Evolutionary conservation across 1,284 basidiomycete species (phyloP).

Genomic region (Trametes hirsuta): DNA sequence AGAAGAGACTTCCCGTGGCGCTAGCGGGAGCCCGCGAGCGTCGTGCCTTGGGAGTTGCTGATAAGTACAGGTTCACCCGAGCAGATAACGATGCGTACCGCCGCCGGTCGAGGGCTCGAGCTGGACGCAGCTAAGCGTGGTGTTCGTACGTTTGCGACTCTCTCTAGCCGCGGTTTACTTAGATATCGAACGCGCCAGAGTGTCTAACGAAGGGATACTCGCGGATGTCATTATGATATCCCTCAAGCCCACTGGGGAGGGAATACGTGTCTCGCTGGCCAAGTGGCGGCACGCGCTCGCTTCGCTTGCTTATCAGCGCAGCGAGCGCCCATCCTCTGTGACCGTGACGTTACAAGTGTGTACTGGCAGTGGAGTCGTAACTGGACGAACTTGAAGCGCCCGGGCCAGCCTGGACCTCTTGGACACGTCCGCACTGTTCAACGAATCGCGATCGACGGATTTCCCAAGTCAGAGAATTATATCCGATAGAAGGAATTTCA

Average conservation of each 20-base stretch:
- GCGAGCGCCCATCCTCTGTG: background rate
- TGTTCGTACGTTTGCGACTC: background rate
- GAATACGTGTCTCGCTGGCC: background rate
- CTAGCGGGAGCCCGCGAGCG: background rate
- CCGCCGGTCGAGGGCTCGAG: background rate
- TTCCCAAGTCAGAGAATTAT: no score
- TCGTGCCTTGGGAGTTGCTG: conserved; percentile 9
- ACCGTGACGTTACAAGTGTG: background rate
- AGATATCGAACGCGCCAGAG: no score
- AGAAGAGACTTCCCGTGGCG: conserved; percentile 2
- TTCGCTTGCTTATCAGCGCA: conserved; percentile 5
- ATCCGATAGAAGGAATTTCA: no score
- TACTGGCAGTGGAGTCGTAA: no score
- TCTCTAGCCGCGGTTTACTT: no score
- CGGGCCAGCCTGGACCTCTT: no score
- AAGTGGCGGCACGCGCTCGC: background rate
- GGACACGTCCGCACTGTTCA: no score
- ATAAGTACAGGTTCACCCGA: conserved; percentile 14
- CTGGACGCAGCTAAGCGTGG: background rate
- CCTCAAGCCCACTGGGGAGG: no score
- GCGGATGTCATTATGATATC: background rate
- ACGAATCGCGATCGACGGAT: no score
- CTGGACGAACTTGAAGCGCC: no score
- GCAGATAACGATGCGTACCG: conserved; percentile 8
- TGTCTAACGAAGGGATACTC: background rate